A percentile compares a stretch with the other conserved stretches of the same genome.
Conservation (phyloP, 768 basidiomycete species). For the Leccinum uliginosum region DNA sequence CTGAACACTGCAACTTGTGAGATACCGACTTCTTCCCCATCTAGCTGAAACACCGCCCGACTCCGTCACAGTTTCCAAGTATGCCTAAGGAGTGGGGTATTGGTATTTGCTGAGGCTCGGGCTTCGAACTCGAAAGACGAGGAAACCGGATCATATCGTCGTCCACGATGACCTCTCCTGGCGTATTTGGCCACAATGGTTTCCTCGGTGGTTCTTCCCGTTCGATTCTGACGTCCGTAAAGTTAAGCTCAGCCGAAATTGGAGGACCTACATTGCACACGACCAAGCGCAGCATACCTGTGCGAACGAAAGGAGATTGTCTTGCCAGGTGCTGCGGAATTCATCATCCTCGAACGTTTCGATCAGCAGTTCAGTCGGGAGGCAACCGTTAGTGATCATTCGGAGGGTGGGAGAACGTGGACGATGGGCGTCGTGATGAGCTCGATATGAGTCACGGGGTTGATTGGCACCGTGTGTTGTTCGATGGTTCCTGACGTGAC, state of each 20-base stretch:
- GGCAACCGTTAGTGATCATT: conserved; percentile 6
- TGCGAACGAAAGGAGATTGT: conserved; percentile 23
- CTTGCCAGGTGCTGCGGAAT: conserved; percentile 15
- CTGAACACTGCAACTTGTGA: too few species aligned
- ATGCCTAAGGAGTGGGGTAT: too few species aligned
- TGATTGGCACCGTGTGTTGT: not conserved
- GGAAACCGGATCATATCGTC: too few species aligned
- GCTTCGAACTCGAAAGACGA: too few species aligned
- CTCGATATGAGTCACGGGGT: conserved; percentile 15
- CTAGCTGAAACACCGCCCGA: too few species aligned
- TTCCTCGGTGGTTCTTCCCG: too few species aligned
- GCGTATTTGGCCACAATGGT: too few species aligned
- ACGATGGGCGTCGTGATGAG: conserved; percentile 19
- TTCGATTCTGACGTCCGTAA: too few species aligned
- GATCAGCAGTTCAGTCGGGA: conserved; percentile 20
- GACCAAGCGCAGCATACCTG: conserved; percentile 23
- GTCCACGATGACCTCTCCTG: too few species aligned
- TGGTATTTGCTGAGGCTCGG: too few species aligned
- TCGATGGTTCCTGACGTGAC: not conserved
- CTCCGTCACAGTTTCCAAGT: too few species aligned
- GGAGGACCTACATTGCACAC: conserved; percentile 21
- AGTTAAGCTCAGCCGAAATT: conserved; percentile 11
- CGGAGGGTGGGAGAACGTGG: conserved; percentile 13
- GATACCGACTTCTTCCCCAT: too few species aligned
- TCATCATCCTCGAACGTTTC: conserved; percentile 18